Evolutionary conservation across 78 protist genomes (phyloP).

Genomic region (Dictyostelium intermedium): DNA sequence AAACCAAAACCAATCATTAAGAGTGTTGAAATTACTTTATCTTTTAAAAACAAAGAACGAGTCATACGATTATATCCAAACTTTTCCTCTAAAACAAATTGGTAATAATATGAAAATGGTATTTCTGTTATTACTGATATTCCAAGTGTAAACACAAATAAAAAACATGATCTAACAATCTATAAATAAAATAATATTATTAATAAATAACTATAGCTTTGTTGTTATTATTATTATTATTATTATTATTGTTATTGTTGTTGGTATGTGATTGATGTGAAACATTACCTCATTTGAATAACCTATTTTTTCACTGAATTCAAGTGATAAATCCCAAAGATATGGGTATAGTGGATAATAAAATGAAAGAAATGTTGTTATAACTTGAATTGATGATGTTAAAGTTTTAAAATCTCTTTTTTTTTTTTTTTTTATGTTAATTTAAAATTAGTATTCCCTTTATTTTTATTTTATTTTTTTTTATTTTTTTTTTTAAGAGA

Average conservation of each 20-base stretch:
- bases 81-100: conserved; percentile 88
- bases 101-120: conserved; percentile 77
- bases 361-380: background rate
- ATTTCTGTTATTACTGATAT: conserved; percentile 1
- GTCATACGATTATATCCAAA: conserved; percentile 90
- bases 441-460: background rate
- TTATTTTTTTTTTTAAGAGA: background rate
- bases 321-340: conserved; percentile 21
- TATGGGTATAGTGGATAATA: conserved; percentile 6
- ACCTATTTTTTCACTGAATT: background rate
- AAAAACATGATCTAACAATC: conserved; percentile 45
- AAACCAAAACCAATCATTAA: conserved; percentile 7
- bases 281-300: conserved; percentile 42
- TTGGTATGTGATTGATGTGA: background rate
- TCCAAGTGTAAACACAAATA: background rate
- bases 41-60: conserved; percentile 16
- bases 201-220: background rate
- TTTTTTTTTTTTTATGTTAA: background rate
- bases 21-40: conserved; percentile 25
- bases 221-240: too few relatives aligned
- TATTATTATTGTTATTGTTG: background rate
- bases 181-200: background rate
- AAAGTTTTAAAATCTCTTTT: background rate
- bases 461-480: background rate
- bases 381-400: background rate